Evolutionary conservation across 495 filamentous ascomycete species (phyloP).

Genomic region (Lophiotrema nucula): DNA sequence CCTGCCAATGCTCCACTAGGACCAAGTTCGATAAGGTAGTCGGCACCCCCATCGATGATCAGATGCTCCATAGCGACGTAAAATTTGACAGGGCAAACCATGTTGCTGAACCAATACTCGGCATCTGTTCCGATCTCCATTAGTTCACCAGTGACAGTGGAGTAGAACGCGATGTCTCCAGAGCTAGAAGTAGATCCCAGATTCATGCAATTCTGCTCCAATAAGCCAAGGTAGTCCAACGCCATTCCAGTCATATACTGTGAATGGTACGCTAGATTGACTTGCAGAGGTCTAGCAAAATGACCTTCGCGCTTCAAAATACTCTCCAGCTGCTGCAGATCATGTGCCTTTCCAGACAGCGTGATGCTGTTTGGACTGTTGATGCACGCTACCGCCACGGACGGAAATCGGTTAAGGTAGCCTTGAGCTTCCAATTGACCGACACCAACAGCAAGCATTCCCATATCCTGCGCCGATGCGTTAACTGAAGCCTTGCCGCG

Average conservation of each 20-base stretch:
- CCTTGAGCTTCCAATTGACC: not conserved
- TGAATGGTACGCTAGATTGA: slow-evolving; percentile 41
- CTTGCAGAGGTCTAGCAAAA: slow-evolving; percentile 33
- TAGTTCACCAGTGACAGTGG: slow-evolving; percentile 17
- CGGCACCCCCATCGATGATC: not conserved
- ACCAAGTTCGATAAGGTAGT: slow-evolving; percentile 40
- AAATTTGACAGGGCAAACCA: slow-evolving; percentile 46
- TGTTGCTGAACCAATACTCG: slow-evolving; percentile 10
- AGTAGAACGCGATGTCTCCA: not conserved
- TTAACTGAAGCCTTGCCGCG: not conserved
- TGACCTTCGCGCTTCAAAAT: not conserved
- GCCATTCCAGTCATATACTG: slow-evolving; percentile 35
- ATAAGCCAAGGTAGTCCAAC: slow-evolving; percentile 26
- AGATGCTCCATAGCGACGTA: slow-evolving; percentile 44
- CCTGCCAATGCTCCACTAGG: slow-evolving; percentile 37
- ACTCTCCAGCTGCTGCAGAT: not conserved
- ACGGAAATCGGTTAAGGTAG: not conserved
- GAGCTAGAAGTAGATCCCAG: not conserved
- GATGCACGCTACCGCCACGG: not conserved
- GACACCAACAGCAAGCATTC: slow-evolving; percentile 12
- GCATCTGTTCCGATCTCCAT: slow-evolving; percentile 28
- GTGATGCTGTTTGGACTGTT: slow-evolving; percentile 8
- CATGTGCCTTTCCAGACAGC: not conserved
- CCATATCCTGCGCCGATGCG: not conserved
- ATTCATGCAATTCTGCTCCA: not conserved